Evolutionary conservation across 2,329 filamentous ascomycete species (phyloP).

Genomic region (Rhynchosporium agropyri): DNA sequence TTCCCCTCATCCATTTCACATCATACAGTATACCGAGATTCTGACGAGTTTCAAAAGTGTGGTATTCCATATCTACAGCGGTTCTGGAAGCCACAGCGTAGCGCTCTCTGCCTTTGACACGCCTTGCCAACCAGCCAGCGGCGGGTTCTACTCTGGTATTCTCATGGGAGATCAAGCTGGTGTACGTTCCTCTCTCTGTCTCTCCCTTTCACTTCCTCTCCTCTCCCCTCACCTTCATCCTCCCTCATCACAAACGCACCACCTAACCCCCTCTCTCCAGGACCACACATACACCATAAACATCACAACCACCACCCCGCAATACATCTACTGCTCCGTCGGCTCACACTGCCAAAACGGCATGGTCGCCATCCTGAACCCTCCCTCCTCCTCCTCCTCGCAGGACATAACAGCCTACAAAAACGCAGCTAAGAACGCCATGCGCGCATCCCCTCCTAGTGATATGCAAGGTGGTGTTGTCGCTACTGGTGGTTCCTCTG

Average conservation of each 20-base stretch:
- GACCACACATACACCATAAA: slow-evolving; percentile 32
- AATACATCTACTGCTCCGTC: slow-evolving; percentile 49
- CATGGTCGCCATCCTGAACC: slow-evolving; percentile 50
- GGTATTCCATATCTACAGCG: slow-evolving; percentile 51
- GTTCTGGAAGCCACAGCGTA: slow-evolving; percentile 50
- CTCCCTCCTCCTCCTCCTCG: slow-evolving; percentile 34
- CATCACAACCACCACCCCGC: slow-evolving; percentile 45
- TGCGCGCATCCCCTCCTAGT: slow-evolving; percentile 18
- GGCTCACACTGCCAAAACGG: slow-evolving; percentile 46
- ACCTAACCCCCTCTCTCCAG: slow-evolving; percentile 16
- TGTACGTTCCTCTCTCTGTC: slow-evolving; percentile 19
- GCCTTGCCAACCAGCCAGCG: slow-evolving; percentile 39
- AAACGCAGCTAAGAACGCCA: slow-evolving; percentile 20
- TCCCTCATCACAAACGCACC: slow-evolving; percentile 3
- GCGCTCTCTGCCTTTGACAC: slow-evolving; percentile 41
- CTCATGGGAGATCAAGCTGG: slow-evolving; percentile 25
- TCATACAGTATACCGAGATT: neutral
- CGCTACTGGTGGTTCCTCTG: slow-evolving; percentile 9
- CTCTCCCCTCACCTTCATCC: neutral
- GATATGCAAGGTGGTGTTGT: slow-evolving; percentile 25
- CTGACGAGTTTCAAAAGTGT: slow-evolving; percentile 21
- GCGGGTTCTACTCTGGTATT: slow-evolving; percentile 32
- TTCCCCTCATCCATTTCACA: neutral
- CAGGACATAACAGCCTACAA: slow-evolving; percentile 24
- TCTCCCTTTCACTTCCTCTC: neutral